phyloP scores from a whole-genome alignment of 345 rosid species.

The Ricinus communis region DNA sequence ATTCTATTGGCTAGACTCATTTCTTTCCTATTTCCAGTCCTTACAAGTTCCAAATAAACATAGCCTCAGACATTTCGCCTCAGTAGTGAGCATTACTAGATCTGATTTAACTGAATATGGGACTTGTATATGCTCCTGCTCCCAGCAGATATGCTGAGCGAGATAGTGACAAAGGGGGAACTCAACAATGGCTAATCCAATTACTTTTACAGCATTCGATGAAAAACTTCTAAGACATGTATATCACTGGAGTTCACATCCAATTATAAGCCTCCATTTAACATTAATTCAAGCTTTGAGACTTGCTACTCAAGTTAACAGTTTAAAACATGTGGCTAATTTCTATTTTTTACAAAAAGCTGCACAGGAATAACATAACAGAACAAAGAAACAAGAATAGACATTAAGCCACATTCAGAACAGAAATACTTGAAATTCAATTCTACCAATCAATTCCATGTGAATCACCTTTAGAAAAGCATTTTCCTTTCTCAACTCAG shows the following conservation, averaged over 20 bases:
- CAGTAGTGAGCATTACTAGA: too few species aligned
- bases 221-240: not conserved
- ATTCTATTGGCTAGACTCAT: too few species aligned
- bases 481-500: slow-evolving; percentile 74
- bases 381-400: not conserved
- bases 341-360: not conserved
- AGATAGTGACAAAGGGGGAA: too few species aligned
- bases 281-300: not conserved
- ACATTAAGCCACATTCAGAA: not conserved
- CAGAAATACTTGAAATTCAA: not conserved
- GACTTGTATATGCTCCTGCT: too few species aligned
- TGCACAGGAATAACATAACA: not conserved
- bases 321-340: not conserved
- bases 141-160: too few species aligned
- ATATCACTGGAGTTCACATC: not conserved
- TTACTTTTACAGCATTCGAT: not conserved
- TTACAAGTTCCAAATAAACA: too few species aligned
- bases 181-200: not conserved
- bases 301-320: not conserved
- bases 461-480: slow-evolving; percentile 59
- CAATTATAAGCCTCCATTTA: not conserved
- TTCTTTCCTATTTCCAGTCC: too few species aligned
- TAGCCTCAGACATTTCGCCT: not conserved
- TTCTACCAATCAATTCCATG: not conserved
- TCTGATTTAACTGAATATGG: too few species aligned